A percentile compares a stretch with the other conserved stretches of the same genome.
Evolutionary conservation across 345 rosid genomes (phyloP).

Genomic region (Moricandia arvensis): DNA sequence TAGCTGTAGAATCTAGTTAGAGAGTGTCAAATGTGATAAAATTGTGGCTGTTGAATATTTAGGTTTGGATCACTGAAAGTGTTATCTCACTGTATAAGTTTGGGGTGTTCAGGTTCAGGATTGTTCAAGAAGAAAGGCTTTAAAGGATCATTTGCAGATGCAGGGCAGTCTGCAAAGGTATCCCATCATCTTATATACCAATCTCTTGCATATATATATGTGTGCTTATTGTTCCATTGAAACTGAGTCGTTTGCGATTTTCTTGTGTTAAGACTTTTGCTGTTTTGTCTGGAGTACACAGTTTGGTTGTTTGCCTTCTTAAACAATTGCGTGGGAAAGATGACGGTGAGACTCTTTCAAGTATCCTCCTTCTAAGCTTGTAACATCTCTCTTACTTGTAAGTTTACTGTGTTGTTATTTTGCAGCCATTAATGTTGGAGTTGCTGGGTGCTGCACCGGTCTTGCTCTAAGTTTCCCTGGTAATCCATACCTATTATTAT

Average conservation of each 20-base stretch:
- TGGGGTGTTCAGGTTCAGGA: slow-evolving; percentile 63
- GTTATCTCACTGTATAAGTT: not conserved
- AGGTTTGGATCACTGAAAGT: not conserved
- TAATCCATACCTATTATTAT: slow-evolving; percentile 22
- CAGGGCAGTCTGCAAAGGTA: slow-evolving; percentile 93
- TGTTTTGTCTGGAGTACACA: slow-evolving; percentile 40
- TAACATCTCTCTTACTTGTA: not conserved
- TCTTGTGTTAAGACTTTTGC: slow-evolving; percentile 50
- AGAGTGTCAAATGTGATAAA: not conserved
- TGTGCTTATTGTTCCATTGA: not conserved
- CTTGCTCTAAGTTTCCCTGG: slow-evolving; percentile 86
- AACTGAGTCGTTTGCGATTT: slow-evolving; percentile 16
- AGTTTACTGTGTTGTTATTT: not conserved
- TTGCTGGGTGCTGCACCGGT: slow-evolving; percentile 93
- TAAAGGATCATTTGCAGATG: slow-evolving; percentile 74
- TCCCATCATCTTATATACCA: not conserved
- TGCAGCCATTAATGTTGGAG: slow-evolving; percentile 83
- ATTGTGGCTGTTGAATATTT: slow-evolving; percentile 9
- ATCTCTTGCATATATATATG: not conserved
- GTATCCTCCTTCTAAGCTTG: not conserved
- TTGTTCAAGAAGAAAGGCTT: slow-evolving; percentile 76
- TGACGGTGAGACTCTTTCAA: slow-evolving; percentile 58
- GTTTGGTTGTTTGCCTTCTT: slow-evolving; percentile 49
- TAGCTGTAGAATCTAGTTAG: not conserved
- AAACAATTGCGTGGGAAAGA: slow-evolving; percentile 87